A percentile compares a stretch with the other conserved stretches of the same genome.
phyloP scores from a whole-genome alignment of 2,329 filamentous ascomycete genomes.

The Colletotrichum lini region DNA sequence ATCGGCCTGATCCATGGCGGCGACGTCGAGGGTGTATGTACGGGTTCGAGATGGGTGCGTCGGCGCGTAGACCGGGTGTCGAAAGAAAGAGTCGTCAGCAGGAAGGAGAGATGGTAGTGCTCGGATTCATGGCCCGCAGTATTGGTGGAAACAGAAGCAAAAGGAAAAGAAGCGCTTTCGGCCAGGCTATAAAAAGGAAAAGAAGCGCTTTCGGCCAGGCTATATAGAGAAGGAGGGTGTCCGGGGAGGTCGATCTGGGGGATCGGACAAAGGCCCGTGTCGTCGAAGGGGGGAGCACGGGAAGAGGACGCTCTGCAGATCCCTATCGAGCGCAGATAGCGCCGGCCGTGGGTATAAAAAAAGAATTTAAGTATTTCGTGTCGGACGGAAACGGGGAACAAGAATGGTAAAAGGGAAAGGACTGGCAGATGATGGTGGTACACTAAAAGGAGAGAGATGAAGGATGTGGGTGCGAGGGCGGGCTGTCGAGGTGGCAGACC shows the following conservation, averaged over 20 bases:
- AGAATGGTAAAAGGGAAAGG: constrained; percentile 14
- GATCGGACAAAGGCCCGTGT: constrained; percentile 32
- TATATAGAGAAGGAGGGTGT: constrained; percentile 30
- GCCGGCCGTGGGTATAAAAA: constrained; percentile 30
- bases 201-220: background rate
- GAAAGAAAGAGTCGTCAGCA: constrained; percentile 37
- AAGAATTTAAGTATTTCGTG: constrained; percentile 19
- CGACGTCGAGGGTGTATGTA: constrained; percentile 8
- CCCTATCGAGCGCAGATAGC: constrained; percentile 13
- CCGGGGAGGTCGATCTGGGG: constrained; percentile 27
- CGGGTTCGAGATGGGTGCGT: constrained; percentile 21
- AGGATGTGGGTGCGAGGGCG: constrained; percentile 31
- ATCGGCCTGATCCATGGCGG: constrained; percentile 75
- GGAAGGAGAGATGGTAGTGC: constrained; percentile 11
- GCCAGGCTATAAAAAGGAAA: constrained; percentile 26
- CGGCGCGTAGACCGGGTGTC: constrained; percentile 31
- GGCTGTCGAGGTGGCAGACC: constrained; percentile 38
- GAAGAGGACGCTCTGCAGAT: constrained; percentile 32
- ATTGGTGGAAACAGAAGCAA: background rate
- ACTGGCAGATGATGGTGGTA: constrained; percentile 7
- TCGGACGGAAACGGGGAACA: background rate
- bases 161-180: background rate
- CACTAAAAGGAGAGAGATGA: constrained; percentile 31
- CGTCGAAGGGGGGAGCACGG: constrained; percentile 24
- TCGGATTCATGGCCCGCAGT: constrained; percentile 35